Base-by-base conservation (phyloP, 1,284 basidiomycete genomes). In the Fistulinella staudtii region DNA sequence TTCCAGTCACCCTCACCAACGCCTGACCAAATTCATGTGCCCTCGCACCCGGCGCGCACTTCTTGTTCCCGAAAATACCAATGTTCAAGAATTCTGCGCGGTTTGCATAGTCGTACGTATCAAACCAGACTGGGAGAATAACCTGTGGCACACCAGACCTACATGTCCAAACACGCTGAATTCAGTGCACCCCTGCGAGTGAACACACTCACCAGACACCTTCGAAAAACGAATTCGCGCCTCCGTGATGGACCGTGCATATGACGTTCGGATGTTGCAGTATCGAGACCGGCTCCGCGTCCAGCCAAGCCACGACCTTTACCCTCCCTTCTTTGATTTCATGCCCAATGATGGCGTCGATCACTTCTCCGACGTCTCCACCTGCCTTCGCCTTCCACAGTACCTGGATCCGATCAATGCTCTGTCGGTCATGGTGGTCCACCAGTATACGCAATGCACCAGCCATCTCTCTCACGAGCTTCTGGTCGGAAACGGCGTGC, bases 141-240 rank as follows among this genome's bases (percentile, higher is more conserved):
- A 52, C 25, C 7, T 52, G 51, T 1, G 52, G 43, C 3, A 38
- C 3, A 2, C 52, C 52, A 18, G 39, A 45, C 37, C 50, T 45
- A 3, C 10, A 11, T 10, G 9, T 2, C 20, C 3, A 33, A 15
- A 18, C n/a, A 8, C 5, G 28, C 8, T 8, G 5, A n/a, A 29
- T n/a, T 13, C 8, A 29, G 14, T 29, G n/a, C n/a, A n/a, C n/a
- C n/a, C n/a, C n/a, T n/a, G 15, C n/a, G n/a, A 24, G 31, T 14
- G 8, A 27, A 36, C 28, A 33, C 10, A 14, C 40, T 37, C 17
- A 54, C 54, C 52, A 52, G 22, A 51, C 4, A 1, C 41, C 40
- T 5, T 57, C 55, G 1, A 22, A 53, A 29, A 45, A 55, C 6
- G 53, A 55, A 36, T 57, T 54, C 7, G 42, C 49, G 4, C 55